These are phyloP conservation scores for Neoarthrinium moseri DNA, from an alignment of 2,329 filamentous ascomycete genomes.

Conservation along the genomic window DNA sequence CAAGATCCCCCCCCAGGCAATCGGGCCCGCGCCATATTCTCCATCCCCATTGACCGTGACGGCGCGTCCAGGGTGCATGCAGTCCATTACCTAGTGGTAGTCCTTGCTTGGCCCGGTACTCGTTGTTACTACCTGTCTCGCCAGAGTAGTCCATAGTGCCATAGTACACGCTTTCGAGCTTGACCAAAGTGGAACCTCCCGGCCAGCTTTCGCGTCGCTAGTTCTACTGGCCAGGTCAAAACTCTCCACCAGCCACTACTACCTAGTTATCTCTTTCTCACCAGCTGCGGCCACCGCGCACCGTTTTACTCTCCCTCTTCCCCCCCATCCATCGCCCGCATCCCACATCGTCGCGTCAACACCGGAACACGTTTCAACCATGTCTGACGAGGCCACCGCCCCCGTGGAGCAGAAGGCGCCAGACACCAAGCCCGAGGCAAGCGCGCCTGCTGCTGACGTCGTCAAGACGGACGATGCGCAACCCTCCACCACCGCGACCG, in stretches of 20 bases:
- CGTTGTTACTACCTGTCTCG: too few relatives aligned
- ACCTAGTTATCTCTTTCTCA: not conserved
- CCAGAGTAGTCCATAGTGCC: too few relatives aligned
- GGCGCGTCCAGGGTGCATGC: too few relatives aligned
- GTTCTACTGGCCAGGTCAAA: not conserved
- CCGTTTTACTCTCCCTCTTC: not conserved
- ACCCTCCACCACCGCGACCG: conserved; percentile 17
- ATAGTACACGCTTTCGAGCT: conserved; percentile 9
- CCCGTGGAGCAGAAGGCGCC: conserved; percentile 17
- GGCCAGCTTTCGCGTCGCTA: conserved; percentile 1
- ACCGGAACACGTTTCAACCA: conserved; percentile 11
- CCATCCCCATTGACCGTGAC: too few relatives aligned
- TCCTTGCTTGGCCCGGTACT: too few relatives aligned
- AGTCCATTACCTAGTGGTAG: too few relatives aligned
- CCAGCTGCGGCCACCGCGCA: not conserved
- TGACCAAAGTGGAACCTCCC: conserved; percentile 1
- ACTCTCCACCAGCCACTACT: conserved; percentile 5
- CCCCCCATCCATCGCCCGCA: not conserved
- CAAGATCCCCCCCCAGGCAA: too few relatives aligned
- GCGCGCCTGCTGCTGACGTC: conserved; percentile 14
- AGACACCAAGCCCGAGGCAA: conserved; percentile 5
- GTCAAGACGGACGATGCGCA: conserved; percentile 20
- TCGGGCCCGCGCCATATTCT: too few relatives aligned
- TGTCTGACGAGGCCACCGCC: conserved; percentile 26
- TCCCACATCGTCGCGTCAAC: conserved; percentile 2